Percentiles rank a stretch among this genome's conserved stretches.
Conservation (phyloP, 768 basidiomycete genomes). For the Termitomyces sp. region DNA sequence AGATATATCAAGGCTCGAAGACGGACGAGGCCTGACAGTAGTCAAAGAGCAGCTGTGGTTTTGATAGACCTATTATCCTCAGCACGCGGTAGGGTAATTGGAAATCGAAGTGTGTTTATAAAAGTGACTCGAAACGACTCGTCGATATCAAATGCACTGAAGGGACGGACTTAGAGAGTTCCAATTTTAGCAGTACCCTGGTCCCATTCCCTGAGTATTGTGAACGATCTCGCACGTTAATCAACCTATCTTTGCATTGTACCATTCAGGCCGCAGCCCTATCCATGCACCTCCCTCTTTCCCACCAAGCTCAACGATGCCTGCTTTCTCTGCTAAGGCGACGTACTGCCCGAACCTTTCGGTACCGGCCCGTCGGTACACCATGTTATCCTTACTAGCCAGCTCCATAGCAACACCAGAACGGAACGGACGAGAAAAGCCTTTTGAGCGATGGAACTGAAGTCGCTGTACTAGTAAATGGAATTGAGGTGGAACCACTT, state of each 20-base stretch:
- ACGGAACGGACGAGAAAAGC: constrained; percentile 26
- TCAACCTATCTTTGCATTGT: constrained; percentile 12
- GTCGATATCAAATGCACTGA: constrained; percentile 1
- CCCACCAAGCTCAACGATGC: constrained; percentile 37
- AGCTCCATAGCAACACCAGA: constrained; percentile 31
- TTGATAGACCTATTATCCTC: not conserved
- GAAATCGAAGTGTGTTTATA: not conserved
- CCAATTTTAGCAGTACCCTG: constrained; percentile 2
- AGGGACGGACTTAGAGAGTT: not conserved
- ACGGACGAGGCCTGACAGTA: not conserved
- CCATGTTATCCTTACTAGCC: constrained; percentile 14
- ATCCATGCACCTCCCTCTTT: constrained; percentile 32
- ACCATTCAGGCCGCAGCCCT: constrained; percentile 24
- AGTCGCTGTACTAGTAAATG: constrained; percentile 28
- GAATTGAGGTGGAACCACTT: constrained; percentile 20
- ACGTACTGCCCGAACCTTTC: constrained; percentile 35
- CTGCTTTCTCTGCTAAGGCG: constrained; percentile 28
- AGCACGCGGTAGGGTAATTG: constrained; percentile 2
- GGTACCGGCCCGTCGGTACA: constrained; percentile 35
- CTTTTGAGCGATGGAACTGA: constrained; percentile 23
- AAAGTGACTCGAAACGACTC: not conserved
- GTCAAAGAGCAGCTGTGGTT: not conserved
- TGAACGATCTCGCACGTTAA: not conserved
- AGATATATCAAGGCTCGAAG: not conserved
- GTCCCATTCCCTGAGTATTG: not conserved